Evolutionary conservation across 805 yeast species (phyloP).

Genomic region (Myxozyma melibiosi): DNA sequence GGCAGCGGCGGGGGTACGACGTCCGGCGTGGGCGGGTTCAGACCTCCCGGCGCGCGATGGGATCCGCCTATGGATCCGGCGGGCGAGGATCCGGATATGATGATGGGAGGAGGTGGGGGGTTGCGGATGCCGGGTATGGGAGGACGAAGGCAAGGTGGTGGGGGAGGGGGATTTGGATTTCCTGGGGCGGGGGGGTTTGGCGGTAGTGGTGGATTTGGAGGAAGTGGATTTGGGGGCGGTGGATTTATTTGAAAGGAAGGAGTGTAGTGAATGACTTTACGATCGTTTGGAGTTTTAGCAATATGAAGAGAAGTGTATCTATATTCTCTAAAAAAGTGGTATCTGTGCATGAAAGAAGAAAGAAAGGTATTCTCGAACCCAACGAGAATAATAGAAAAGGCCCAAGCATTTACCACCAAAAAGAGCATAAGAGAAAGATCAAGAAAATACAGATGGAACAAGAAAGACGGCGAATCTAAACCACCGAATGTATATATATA

Average conservation of each 20-base stretch:
- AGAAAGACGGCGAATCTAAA: too few species aligned
- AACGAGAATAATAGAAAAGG: too few species aligned
- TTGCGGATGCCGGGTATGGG: slow-evolving; percentile 33
- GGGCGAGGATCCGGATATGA: slow-evolving; percentile 15
- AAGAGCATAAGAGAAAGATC: too few species aligned
- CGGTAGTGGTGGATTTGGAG: slow-evolving; percentile 11
- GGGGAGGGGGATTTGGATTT: slow-evolving; percentile 24
- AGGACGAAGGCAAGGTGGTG: slow-evolving; percentile 34
- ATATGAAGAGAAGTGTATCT: too few species aligned
- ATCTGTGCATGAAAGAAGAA: too few species aligned
- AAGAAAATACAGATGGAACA: too few species aligned
- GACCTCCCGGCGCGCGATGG: slow-evolving; percentile 46
- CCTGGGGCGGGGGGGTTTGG: slow-evolving; percentile 9
- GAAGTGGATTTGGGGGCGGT: slow-evolving; percentile 5
- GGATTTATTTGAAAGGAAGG: neutral
- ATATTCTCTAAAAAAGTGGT: too few species aligned
- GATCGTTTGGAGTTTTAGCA: too few species aligned
- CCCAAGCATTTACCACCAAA: too few species aligned
- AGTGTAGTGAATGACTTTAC: neutral
- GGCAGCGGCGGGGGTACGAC: slow-evolving; percentile 31
- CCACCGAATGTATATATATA: too few species aligned
- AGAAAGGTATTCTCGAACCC: too few species aligned
- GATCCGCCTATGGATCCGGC: slow-evolving; percentile 43
- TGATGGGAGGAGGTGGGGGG: slow-evolving; percentile 1
- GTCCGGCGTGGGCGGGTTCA: slow-evolving; percentile 31